A percentile compares a stretch with the other conserved stretches of the same genome.
Evolutionary conservation across 352 stramenopile species (phyloP).

Genomic region (Elongisporangium undulatum): DNA sequence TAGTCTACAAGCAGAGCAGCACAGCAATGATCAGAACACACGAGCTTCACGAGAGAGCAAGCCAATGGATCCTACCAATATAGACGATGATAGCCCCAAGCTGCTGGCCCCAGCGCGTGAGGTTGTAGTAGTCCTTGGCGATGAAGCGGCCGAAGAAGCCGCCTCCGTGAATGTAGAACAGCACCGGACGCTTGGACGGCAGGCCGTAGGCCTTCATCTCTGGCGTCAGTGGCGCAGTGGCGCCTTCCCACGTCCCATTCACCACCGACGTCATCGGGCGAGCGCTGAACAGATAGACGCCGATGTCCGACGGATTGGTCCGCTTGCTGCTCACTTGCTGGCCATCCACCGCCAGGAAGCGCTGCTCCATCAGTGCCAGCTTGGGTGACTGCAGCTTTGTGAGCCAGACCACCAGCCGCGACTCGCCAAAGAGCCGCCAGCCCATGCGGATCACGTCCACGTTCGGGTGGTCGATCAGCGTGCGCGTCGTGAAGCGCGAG

Average conservation of each 20-base stretch:
- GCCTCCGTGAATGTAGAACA: constrained; percentile 86
- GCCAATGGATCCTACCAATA: constrained; percentile 43
- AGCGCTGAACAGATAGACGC: constrained; percentile 67
- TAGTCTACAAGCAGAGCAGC: constrained; percentile 53
- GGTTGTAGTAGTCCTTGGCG: constrained; percentile 76
- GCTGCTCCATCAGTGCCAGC: constrained; percentile 60
- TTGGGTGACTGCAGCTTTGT: constrained; percentile 59
- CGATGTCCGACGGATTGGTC: constrained; percentile 47
- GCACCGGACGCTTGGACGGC: constrained; percentile 55
- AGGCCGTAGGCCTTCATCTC: constrained; percentile 72
- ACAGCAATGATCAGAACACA: constrained; percentile 4
- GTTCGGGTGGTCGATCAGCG: constrained; percentile 75
- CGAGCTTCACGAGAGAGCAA: neutral
- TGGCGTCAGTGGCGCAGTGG: constrained; percentile 39
- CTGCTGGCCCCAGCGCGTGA: constrained; percentile 62
- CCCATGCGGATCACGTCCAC: constrained; percentile 85
- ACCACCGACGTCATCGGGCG: constrained; percentile 58
- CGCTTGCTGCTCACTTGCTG: constrained; percentile 24
- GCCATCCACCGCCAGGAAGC: constrained; percentile 54
- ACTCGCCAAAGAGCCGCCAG: constrained; percentile 83
- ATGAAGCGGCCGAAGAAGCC: constrained; percentile 88
- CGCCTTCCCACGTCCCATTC: constrained; percentile 64
- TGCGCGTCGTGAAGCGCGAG: constrained; percentile 66
- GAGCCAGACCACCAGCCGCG: constrained; percentile 58
- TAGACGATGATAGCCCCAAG: constrained; percentile 86